Evolutionary conservation across 306 rosid genomes (phyloP), one percentile per base, ranked within the genome.

Genomic region (Vigna angularis): DNA sequence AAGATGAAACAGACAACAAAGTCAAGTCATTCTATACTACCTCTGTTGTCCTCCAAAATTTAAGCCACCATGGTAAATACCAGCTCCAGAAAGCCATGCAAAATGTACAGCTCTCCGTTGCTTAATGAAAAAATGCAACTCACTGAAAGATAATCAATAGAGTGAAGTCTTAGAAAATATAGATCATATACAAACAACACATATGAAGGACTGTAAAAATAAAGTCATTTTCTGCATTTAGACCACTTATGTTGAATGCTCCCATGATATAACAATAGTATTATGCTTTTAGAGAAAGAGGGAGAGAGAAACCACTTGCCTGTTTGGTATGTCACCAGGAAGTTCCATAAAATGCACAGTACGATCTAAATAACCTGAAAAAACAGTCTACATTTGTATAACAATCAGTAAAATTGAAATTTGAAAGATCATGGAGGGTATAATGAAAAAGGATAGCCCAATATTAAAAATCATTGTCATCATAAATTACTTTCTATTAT

Each of bases 21-120:
- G 93, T 50, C 89, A 76, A 67, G 48, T 15, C 68, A 71, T 78
- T 12, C 44, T 82, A 76, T 83, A 90, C 53, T 83, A 94, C 98
- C 97, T 87, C 85, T 70, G 97, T 34, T 91, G 97, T 50, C 90
- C 88, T 73, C 98, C 98, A 85, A 95, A 95, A 72, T 95, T 95
- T 79, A 95, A 87, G 85, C 90, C 85, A 66, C 98, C 98, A 17
- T 95, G 91, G 89, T 95, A 95, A 69, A 92, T 92, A 69, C 98
- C 98, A 84, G 98, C 98, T 76, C 98, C 98, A 82, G 97, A 95
- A 80, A 95, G 98, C 98, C 98, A 95, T 66, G 98, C 98, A 88
- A 95, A 95, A 89, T 95, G 98, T 26, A 87, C 79, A 28, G 98
- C 98, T 89, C 98, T 88, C 84, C 98, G 87, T 88, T 95, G 98